These are phyloP conservation scores for Stereum hirsutum DNA, from an alignment of 1,284 basidiomycete species.

Conservation along the genomic window DNA sequence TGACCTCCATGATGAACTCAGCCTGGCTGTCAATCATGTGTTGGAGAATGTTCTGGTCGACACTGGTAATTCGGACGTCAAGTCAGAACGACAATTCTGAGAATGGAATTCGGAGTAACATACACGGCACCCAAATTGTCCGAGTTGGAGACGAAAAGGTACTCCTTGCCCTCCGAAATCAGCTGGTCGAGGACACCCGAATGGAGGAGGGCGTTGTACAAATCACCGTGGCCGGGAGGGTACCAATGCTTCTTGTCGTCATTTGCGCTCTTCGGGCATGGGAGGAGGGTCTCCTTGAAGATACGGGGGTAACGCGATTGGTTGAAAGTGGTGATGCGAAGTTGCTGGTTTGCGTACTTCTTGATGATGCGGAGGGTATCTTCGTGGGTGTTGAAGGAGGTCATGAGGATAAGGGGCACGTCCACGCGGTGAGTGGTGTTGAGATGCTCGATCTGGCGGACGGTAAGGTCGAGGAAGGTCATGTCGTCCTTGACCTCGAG, in stretches of 20 bases:
- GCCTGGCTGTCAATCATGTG: slow-evolving; percentile 81
- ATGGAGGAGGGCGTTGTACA: slow-evolving; percentile 91
- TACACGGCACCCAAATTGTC: slow-evolving; percentile 98
- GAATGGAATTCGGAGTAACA: slow-evolving; percentile 23
- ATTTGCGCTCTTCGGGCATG: slow-evolving; percentile 78
- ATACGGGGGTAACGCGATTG: slow-evolving; percentile 98
- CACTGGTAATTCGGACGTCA: slow-evolving; percentile 24
- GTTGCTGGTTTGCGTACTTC: slow-evolving; percentile 98
- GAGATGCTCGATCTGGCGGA: slow-evolving; percentile 89
- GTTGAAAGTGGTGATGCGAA: slow-evolving; percentile 94
- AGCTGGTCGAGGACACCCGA: slow-evolving; percentile 96
- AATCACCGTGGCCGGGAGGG: slow-evolving; percentile 97
- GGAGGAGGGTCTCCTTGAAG: slow-evolving; percentile 90
- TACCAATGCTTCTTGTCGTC: slow-evolving; percentile 98
- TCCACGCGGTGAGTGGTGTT: slow-evolving; percentile 63
- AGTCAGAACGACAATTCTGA: background rate
- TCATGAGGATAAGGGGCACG: slow-evolving; percentile 97
- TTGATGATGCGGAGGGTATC: slow-evolving; percentile 98
- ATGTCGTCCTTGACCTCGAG: slow-evolving; percentile 91
- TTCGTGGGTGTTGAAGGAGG: slow-evolving; percentile 98
- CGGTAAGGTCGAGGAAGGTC: slow-evolving; percentile 95
- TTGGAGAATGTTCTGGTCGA: slow-evolving; percentile 77
- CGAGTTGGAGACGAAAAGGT: slow-evolving; percentile 98
- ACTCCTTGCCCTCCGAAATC: slow-evolving; percentile 94
- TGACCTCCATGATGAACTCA: slow-evolving; percentile 94